These are phyloP conservation scores for Colletotrichum agaves DNA, from an alignment of 2,329 filamentous ascomycete species.

Conservation along the genomic window DNA sequence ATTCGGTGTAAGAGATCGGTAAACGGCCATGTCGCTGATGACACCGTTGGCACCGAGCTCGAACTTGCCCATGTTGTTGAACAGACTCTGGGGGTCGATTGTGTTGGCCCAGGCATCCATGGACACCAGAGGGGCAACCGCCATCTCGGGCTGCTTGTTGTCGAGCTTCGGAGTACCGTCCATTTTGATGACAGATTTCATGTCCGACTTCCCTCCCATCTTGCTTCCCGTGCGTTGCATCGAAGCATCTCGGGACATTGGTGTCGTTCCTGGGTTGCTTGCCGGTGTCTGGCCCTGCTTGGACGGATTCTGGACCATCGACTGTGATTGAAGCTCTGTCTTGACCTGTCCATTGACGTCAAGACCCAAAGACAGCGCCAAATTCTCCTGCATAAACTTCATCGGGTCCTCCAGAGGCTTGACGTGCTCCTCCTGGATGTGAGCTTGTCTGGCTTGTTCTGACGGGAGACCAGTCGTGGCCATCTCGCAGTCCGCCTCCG, in stretches of 20 bases:
- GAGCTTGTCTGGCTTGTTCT: conserved; percentile 63
- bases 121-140: conserved; percentile 36
- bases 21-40: conserved; percentile 64
- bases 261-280: conserved; percentile 54
- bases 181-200: conserved; percentile 45
- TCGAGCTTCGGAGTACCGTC: conserved; percentile 39
- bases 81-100: conserved; percentile 56
- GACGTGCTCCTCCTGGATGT: conserved; percentile 69
- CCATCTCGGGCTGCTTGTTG: conserved; percentile 47
- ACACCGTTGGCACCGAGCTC: conserved; percentile 57
- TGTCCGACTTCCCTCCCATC: conserved; percentile 54
- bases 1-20: conserved; percentile 67
- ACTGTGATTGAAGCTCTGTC: conserved; percentile 47
- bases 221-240: conserved; percentile 63
- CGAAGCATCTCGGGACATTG: conserved; percentile 62
- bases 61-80: conserved; percentile 52
- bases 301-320: conserved; percentile 56
- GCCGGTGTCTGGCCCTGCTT: conserved; percentile 61
- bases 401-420: conserved; percentile 65
- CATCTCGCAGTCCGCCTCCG: conserved; percentile 65
- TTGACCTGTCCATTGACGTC: conserved; percentile 60
- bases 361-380: conserved; percentile 62
- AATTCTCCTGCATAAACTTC: conserved; percentile 62
- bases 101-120: conserved; percentile 50
- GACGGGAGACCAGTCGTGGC: conserved; percentile 61